These are phyloP conservation scores for Sequoiadendron giganteum DNA, from an alignment of 75 land plant species.

Conservation along the genomic window DNA sequence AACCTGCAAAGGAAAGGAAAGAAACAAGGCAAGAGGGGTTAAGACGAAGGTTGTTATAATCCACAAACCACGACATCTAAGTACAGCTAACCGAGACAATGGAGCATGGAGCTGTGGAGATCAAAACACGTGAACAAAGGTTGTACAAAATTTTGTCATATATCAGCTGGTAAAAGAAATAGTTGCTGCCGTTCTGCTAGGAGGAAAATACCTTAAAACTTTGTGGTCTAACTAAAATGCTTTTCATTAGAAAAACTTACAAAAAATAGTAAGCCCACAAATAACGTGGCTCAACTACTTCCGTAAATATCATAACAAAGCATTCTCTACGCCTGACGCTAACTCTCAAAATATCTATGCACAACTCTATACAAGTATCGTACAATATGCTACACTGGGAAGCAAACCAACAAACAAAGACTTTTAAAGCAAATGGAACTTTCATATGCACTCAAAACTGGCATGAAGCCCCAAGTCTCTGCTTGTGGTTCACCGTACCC, in stretches of 20 bases:
- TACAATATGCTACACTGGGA: conserved; percentile 10
- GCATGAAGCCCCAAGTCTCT: conserved; percentile 33
- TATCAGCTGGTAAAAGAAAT: not conserved
- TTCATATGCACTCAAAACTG: conserved; percentile 21
- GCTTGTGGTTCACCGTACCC: conserved; percentile 1
- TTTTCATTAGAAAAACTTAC: not conserved
- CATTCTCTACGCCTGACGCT: not conserved
- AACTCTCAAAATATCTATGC: not conserved
- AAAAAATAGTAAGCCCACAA: not conserved
- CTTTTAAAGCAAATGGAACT: not conserved
- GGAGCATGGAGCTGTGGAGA: not conserved
- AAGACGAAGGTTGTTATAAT: no score
- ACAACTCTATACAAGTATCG: conserved; percentile 5
- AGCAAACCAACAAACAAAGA: not conserved
- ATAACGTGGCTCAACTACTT: not conserved
- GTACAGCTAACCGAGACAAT: not conserved
- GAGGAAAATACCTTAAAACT: not conserved
- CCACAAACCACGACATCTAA: no score
- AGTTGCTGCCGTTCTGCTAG: not conserved
- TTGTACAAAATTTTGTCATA: not conserved
- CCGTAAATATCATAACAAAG: not conserved
- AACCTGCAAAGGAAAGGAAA: not conserved
- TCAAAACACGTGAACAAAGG: not conserved
- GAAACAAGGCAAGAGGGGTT: not conserved
- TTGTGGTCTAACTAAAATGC: not conserved